Base-by-base conservation (phyloP, 2,329 filamentous ascomycete species). In the Blumeria hordei region DNA sequence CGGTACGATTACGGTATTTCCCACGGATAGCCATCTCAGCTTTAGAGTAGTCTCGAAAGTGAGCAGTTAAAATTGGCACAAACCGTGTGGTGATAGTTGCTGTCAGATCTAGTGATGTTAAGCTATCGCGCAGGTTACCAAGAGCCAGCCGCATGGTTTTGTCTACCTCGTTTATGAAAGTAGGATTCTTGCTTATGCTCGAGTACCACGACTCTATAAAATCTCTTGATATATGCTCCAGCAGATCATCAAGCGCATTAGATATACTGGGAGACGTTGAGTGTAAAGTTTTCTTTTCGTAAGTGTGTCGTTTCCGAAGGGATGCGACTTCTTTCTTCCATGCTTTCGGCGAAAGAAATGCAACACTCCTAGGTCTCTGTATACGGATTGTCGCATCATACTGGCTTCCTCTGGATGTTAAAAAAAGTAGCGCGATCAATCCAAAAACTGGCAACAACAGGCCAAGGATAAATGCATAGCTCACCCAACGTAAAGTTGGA, bases 161-260 rank as follows among this genome's bases (percentile, higher is more conserved):
- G 67, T 98, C 90, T 56, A 96, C 82, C 68, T 94, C 83, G 66
- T 94, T 83, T 56, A 82, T 73, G 62, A 98, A 98, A 0, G 77
- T 75, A 1, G 82, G 79, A 62, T 83, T 87, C 59, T 74, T 75
- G 69, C 86, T 94, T 64, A 98, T 95, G 63, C 80, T 77, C 35
- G 74, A 75, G 67, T 95, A 96, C 92, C 92, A 98, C 50, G 81
- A 82, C 56, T 76, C 78, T 56, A 98, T 78, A 65, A 94, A 95
- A 66, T 95, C 87, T 59, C 85, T 77, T 59, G 87, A 69, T 54
- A 94, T 77, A 54, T 88, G 71, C 53, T 81, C 77, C 47, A 98
- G 74, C 35, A 96, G 69, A 54, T 80, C 76, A 67, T 95, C 87
- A 59, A 96, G 70, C 49, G 83, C 83, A 62, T 81, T 77, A 11